Percentiles rank a stretch among this genome's conserved stretches.
Evolutionary conservation across 192 early-diverging fungal species (phyloP).

Genomic region (Podila horticola): DNA sequence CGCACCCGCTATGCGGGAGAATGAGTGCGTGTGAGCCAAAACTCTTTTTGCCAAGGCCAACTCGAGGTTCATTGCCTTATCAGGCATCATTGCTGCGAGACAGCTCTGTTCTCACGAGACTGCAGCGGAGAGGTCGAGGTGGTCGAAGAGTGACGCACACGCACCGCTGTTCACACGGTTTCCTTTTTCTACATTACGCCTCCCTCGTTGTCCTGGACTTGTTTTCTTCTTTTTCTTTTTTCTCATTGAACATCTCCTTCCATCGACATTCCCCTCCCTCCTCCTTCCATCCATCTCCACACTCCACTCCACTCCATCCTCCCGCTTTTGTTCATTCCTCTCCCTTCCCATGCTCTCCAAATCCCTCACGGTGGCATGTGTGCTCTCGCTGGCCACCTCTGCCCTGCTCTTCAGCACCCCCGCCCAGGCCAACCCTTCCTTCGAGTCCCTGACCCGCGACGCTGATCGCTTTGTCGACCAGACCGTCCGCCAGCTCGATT

Average conservation of each 20-base stretch:
- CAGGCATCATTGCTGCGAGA: background rate
- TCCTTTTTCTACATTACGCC: background rate
- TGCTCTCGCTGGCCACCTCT: slow-evolving; percentile 46
- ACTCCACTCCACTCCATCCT: background rate
- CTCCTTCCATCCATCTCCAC: slow-evolving; percentile 5
- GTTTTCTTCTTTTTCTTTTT: background rate
- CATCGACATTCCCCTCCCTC: background rate
- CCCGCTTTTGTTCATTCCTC: background rate
- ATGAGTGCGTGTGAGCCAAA: too few relatives aligned
- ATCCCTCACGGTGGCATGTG: slow-evolving; percentile 34
- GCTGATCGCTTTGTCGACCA: slow-evolving; percentile 48
- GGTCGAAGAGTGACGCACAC: background rate
- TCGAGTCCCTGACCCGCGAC: slow-evolving; percentile 27
- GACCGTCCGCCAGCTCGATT: slow-evolving; percentile 20
- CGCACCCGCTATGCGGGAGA: too few relatives aligned
- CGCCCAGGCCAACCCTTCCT: slow-evolving; percentile 19
- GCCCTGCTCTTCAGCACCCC: slow-evolving; percentile 27
- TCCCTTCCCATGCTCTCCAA: slow-evolving; percentile 16
- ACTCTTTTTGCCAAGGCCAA: too few relatives aligned
- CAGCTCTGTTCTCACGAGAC: background rate
- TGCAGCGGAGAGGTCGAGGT: background rate
- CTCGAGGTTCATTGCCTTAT: too few relatives aligned
- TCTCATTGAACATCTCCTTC: background rate
- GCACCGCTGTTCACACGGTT: background rate
- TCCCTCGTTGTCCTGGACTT: background rate